Percentiles rank a stretch among this genome's conserved stretches.
phyloP scores from a whole-genome alignment of 2,329 filamentous ascomycete species.

The Tolypocladium album region DNA sequence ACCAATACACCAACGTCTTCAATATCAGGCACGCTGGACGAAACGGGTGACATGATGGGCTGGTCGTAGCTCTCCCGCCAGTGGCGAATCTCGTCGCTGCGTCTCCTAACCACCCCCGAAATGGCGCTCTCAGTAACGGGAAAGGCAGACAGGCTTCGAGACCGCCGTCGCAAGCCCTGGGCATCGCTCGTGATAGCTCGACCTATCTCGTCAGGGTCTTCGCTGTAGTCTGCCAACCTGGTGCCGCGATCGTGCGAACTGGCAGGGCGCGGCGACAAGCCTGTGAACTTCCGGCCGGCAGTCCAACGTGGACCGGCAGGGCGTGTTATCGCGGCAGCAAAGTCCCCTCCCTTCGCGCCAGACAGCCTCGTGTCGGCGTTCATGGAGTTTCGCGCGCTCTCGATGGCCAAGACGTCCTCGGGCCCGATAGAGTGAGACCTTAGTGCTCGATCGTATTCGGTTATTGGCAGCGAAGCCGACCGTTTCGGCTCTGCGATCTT shows the following conservation, averaged over 20 bases:
- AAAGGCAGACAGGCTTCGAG: slow-evolving; percentile 48
- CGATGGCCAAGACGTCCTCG: slow-evolving; percentile 41
- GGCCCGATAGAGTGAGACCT: slow-evolving; percentile 51
- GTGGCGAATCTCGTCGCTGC: slow-evolving; percentile 53
- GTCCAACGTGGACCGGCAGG: slow-evolving; percentile 15
- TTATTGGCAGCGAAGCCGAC: slow-evolving; percentile 48
- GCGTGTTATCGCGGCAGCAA: slow-evolving; percentile 1
- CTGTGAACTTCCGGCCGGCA: slow-evolving; percentile 33
- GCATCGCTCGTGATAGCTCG: slow-evolving; percentile 49
- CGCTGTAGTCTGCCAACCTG: slow-evolving; percentile 22
- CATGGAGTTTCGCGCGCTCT: slow-evolving; percentile 42
- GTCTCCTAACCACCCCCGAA: slow-evolving; percentile 30
- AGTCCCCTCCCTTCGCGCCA: slow-evolving; percentile 7
- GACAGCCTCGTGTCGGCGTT: slow-evolving; percentile 30
- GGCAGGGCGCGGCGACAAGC: slow-evolving; percentile 50
- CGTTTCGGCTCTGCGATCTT: slow-evolving; percentile 34
- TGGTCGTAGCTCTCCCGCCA: slow-evolving; percentile 52
- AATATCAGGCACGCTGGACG: slow-evolving; percentile 31
- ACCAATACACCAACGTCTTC: slow-evolving; percentile 18
- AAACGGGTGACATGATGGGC: slow-evolving; percentile 38
- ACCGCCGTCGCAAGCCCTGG: slow-evolving; percentile 39
- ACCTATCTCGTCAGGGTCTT: slow-evolving; percentile 46
- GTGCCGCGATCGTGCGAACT: slow-evolving; percentile 44
- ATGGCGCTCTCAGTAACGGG: slow-evolving; percentile 23
- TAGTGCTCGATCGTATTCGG: slow-evolving; percentile 48